Conservation (phyloP, 2,329 filamentous ascomycete genomes). For the Hypocreales sp. region DNA sequence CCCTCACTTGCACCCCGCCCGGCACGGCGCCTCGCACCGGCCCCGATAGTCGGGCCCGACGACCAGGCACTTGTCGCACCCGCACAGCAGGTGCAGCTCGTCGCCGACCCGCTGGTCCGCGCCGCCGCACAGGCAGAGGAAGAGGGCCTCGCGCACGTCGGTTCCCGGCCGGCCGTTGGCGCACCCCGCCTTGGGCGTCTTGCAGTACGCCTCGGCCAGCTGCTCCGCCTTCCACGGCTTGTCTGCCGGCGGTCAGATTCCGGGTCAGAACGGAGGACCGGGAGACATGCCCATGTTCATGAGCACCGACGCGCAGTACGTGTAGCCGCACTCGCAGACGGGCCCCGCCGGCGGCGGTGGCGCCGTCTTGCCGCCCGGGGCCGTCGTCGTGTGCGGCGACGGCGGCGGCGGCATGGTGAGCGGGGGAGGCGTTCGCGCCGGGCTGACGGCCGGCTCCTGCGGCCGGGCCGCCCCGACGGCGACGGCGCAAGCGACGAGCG, state of each 20-base stretch:
- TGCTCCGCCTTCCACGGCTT: slow-evolving; percentile 18
- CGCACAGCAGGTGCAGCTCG: slow-evolving; percentile 20
- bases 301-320: slow-evolving; percentile 23
- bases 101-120: slow-evolving; percentile 16
- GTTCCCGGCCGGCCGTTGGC: slow-evolving; percentile 13
- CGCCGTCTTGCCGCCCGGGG: slow-evolving; percentile 6
- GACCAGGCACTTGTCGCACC: slow-evolving; percentile 23
- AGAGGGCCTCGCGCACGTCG: slow-evolving; percentile 17
- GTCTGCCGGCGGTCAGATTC: slow-evolving; percentile 7
- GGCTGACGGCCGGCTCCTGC: too few species aligned
- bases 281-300: slow-evolving; percentile 19
- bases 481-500: too few species aligned
- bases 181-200: slow-evolving; percentile 19
- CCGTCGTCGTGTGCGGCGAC: slow-evolving; percentile 4
- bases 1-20: slow-evolving; percentile 6
- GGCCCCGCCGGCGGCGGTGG: slow-evolving; percentile 12
- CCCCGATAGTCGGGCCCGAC: slow-evolving; percentile 22
- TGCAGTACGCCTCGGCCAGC: slow-evolving; percentile 19
- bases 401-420: slow-evolving; percentile 2
- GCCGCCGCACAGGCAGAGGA: slow-evolving; percentile 21
- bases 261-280: too few species aligned
- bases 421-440: slow-evolving; percentile 9
- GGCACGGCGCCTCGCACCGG: slow-evolving; percentile 21
- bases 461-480: too few species aligned
- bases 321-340: slow-evolving; percentile 25